A percentile compares a stretch with the other conserved stretches of the same genome.
Evolutionary conservation across 768 basidiomycete genomes (phyloP).

Genomic region (Lanmaoa pseudosensibilis): DNA sequence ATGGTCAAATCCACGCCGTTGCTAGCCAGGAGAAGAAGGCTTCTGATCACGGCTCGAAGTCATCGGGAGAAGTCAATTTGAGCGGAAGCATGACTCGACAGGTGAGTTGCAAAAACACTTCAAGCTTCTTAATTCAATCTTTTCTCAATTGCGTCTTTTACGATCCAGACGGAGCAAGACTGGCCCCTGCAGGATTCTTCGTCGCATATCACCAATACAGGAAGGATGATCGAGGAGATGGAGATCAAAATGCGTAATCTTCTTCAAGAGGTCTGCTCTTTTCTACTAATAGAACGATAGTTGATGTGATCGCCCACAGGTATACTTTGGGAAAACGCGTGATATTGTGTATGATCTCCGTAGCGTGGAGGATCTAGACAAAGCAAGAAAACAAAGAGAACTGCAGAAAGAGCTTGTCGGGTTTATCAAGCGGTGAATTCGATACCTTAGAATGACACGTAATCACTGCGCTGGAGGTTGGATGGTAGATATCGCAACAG

Average conservation of each 20-base stretch:
- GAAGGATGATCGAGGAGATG: constrained; percentile 96
- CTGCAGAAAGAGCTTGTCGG: constrained; percentile 90
- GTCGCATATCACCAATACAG: constrained; percentile 92
- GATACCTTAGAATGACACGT: constrained; percentile 18
- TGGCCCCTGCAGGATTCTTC: constrained; percentile 75
- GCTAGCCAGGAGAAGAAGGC: constrained; percentile 36
- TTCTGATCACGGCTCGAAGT: constrained; percentile 50
- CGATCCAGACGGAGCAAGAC: constrained; percentile 78
- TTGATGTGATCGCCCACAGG: constrained; percentile 42
- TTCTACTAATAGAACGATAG: not conserved
- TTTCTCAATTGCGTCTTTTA: constrained; percentile 10
- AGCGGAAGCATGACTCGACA: constrained; percentile 98
- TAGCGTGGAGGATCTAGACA: constrained; percentile 82
- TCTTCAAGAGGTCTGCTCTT: constrained; percentile 68
- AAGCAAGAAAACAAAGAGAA: constrained; percentile 75
- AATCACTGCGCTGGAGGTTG: constrained; percentile 6
- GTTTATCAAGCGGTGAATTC: constrained; percentile 66
- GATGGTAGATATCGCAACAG: constrained; percentile 1
- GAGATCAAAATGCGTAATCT: constrained; percentile 98
- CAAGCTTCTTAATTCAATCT: constrained; percentile 6
- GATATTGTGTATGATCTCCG: constrained; percentile 93
- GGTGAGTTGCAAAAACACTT: constrained; percentile 45
- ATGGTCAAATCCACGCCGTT: constrained; percentile 15
- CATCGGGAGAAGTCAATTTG: constrained; percentile 75
- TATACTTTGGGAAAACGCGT: constrained; percentile 95